Evolutionary conservation across 257 asterid genomes (phyloP).

Genomic region (Solanum phureja): DNA sequence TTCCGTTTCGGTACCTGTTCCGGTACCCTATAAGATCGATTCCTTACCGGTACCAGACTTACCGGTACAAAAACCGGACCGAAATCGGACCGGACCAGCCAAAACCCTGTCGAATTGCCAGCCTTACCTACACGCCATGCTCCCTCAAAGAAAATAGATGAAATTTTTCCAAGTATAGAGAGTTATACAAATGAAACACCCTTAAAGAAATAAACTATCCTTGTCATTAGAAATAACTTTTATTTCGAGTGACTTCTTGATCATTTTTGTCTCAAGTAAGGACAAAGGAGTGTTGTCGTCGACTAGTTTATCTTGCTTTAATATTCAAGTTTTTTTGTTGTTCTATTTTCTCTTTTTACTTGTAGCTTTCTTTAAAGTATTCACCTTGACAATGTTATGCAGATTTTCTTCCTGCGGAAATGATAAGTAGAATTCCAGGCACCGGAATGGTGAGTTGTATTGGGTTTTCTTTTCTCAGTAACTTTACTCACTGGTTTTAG

Average conservation of each 20-base stretch:
- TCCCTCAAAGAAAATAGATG: neutral
- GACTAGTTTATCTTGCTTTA: too few species aligned
- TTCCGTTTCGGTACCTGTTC: too few species aligned
- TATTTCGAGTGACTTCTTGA: neutral
- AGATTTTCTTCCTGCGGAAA: constrained; percentile 12
- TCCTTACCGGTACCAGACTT: too few species aligned
- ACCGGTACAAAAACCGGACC: too few species aligned
- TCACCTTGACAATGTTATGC: neutral
- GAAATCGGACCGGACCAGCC: too few species aligned
- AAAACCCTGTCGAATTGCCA: too few species aligned
- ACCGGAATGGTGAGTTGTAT: constrained; percentile 28
- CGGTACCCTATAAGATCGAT: too few species aligned
- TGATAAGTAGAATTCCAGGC: constrained; percentile 32
- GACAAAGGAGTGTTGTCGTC: too few species aligned
- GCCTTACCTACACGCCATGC: neutral
- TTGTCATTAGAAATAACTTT: neutral
- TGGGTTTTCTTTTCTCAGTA: neutral
- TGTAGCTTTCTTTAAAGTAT: neutral
- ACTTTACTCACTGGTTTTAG: neutral
- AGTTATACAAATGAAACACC: neutral
- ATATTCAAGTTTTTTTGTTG: neutral
- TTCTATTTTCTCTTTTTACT: neutral
- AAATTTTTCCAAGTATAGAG: neutral
- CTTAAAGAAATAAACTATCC: neutral
- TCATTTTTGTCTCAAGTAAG: neutral